These are phyloP conservation scores for Raphanus hybrid DNA, from an alignment of 441 rosid species.

Conservation along the genomic window DNA sequence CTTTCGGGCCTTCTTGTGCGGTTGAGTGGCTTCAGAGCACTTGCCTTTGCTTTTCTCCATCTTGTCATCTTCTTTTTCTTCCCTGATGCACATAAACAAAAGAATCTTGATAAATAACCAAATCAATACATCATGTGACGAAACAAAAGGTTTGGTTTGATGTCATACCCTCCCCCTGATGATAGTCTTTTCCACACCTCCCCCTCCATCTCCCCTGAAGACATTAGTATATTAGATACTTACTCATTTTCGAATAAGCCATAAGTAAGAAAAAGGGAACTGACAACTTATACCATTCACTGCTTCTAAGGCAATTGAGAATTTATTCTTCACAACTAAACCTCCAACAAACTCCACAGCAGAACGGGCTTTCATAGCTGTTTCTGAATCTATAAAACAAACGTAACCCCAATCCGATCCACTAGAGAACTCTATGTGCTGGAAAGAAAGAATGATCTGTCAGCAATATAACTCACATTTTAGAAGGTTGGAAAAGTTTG, in stretches of 20 bases:
- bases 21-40: conserved; percentile 7
- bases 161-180: conserved; percentile 24
- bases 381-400: conserved; percentile 51
- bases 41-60: background rate
- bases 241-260: background rate
- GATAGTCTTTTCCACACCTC: conserved; percentile 36
- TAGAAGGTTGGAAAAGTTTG: conserved; percentile 3
- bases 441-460: conserved; percentile 8
- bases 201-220: conserved; percentile 35
- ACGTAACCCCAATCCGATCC: conserved; percentile 54
- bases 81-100: conserved; percentile 25
- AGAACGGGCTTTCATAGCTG: conserved; percentile 52
- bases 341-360: conserved; percentile 53
- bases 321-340: conserved; percentile 46
- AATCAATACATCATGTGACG: background rate
- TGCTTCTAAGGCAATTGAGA: conserved; percentile 47
- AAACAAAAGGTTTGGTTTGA: conserved; percentile 15
- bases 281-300: conserved; percentile 49
- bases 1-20: conserved; percentile 23
- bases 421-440: conserved; percentile 48
- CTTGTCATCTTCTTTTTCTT: conserved; percentile 13
- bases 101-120: conserved; percentile 7
- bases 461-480: background rate
- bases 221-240: conserved; percentile 18
- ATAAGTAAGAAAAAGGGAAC: conserved; percentile 2